Evolutionary conservation across 139 green algal species (phyloP).

Genomic region (Desmodesmus armatus): DNA sequence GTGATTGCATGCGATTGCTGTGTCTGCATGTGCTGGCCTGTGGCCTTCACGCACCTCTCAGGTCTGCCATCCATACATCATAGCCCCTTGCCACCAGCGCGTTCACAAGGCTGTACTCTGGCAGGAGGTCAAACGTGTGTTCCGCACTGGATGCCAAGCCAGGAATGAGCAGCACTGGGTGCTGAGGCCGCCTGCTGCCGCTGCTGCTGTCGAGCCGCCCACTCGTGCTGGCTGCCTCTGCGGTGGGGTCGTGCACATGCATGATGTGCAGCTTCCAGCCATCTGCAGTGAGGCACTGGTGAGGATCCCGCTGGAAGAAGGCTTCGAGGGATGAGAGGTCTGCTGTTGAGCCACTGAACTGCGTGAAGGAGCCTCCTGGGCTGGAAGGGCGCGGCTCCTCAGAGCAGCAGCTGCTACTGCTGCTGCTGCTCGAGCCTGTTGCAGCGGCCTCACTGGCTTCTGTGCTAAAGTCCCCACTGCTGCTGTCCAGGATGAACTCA

Average conservation of each 20-base stretch:
- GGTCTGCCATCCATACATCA: conserved; percentile 46
- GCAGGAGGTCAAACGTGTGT: conserved; percentile 45
- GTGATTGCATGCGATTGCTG: background rate
- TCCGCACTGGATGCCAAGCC: conserved; percentile 33
- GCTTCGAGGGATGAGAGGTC: background rate
- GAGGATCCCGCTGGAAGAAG: conserved; percentile 5
- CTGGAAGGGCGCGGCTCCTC: too few relatives aligned
- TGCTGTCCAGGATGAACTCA: conserved; percentile 7
- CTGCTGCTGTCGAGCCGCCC: background rate
- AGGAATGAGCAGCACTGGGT: conserved; percentile 42
- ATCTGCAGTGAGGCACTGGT: conserved; percentile 23
- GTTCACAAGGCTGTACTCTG: conserved; percentile 13
- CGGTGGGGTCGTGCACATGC: conserved; percentile 24
- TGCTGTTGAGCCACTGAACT: background rate
- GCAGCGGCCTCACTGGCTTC: too few relatives aligned
- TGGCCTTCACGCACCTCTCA: conserved; percentile 15
- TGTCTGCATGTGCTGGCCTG: background rate
- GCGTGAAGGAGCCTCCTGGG: background rate
- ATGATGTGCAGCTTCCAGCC: conserved; percentile 38
- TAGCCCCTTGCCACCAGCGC: conserved; percentile 23
- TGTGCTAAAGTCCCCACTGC: too few relatives aligned
- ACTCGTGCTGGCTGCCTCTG: background rate
- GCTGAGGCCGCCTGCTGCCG: background rate
- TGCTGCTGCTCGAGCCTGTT: conserved; percentile 15
- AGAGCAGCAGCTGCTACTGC: background rate